Evolutionary conservation across 441 rosid species (phyloP).

Genomic region (Adansonia gregorii): DNA sequence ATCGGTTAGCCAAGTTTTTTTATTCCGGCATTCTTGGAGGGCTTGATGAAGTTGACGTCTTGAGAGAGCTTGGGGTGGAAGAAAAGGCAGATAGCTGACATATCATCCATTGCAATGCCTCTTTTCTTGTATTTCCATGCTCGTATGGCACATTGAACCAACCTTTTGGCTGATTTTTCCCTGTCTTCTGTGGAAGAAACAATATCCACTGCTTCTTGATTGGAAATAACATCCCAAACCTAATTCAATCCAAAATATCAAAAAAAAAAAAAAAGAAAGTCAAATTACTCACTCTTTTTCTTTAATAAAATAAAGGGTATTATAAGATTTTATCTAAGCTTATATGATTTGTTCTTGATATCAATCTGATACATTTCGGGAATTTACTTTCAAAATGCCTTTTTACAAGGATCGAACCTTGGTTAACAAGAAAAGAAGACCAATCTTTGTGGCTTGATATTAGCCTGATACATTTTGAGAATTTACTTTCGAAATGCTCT

Average conservation of each 20-base stretch:
- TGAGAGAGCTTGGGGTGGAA: slow-evolving; percentile 40
- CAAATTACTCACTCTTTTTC: not conserved
- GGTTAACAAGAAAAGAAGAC: too few relatives aligned
- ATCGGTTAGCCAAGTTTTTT: not conserved
- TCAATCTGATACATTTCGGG: too few relatives aligned
- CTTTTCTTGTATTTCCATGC: slow-evolving; percentile 76
- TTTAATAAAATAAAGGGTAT: too few relatives aligned
- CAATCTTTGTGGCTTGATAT: too few relatives aligned
- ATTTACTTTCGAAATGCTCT: too few relatives aligned
- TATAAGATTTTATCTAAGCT: too few relatives aligned
- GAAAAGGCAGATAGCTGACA: slow-evolving; percentile 85
- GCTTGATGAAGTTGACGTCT: not conserved
- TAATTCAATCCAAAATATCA: slow-evolving; percentile 25
- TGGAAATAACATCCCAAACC: slow-evolving; percentile 90
- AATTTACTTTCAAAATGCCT: too few relatives aligned
- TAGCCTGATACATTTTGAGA: too few relatives aligned
- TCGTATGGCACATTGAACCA: slow-evolving; percentile 65
- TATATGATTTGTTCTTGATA: too few relatives aligned
- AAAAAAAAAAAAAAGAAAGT: not conserved
- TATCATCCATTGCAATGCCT: slow-evolving; percentile 78
- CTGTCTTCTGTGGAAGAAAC: slow-evolving; percentile 56
- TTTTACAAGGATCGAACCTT: too few relatives aligned
- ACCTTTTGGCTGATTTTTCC: slow-evolving; percentile 62
- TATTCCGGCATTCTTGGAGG: slow-evolving; percentile 10
- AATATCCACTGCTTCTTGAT: slow-evolving; percentile 78